Evolutionary conservation across 495 filamentous ascomycete species (phyloP).

Genomic region (Diplogelasinospora grovesii): DNA sequence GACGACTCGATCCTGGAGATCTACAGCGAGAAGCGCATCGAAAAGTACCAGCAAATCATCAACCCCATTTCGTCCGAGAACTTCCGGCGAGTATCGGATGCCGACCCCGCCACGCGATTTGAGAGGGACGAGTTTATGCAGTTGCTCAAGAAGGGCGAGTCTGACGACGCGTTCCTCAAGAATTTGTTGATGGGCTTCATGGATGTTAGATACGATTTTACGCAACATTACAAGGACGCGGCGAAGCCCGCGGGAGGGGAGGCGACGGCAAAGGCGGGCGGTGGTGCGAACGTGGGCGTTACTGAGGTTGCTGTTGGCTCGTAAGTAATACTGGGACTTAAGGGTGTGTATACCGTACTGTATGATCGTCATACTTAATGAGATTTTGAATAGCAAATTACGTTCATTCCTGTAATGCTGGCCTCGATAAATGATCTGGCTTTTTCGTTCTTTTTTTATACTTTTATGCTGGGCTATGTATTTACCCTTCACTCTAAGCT

Average conservation of each 20-base stretch:
- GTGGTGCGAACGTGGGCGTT: too few species aligned
- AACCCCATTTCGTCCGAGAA: constrained; percentile 52
- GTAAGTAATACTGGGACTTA: too few species aligned
- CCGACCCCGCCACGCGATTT: constrained; percentile 27
- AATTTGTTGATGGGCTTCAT: constrained; percentile 24
- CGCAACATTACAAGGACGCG: constrained; percentile 30
- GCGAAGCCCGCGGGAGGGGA: constrained; percentile 4
- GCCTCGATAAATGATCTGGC: too few species aligned
- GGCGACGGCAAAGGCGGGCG: not conserved
- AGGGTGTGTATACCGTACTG: too few species aligned
- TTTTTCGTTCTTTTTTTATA: too few species aligned
- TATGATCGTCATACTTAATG: too few species aligned
- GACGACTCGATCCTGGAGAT: constrained; percentile 48
- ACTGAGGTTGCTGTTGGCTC: too few species aligned
- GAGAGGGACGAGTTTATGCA: constrained; percentile 36
- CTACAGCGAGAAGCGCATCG: constrained; percentile 50
- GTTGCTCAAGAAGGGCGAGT: constrained; percentile 28
- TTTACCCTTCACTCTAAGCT: too few species aligned
- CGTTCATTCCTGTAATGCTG: too few species aligned
- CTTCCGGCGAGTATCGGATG: constrained; percentile 34
- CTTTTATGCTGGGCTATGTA: too few species aligned
- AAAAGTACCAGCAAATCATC: constrained; percentile 50
- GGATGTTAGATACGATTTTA: constrained; percentile 36
- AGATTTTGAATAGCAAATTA: too few species aligned
- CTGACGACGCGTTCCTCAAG: constrained; percentile 21